These are phyloP conservation scores for Blastobotrys americana DNA, from an alignment of 805 yeast species.

Conservation along the genomic window DNA sequence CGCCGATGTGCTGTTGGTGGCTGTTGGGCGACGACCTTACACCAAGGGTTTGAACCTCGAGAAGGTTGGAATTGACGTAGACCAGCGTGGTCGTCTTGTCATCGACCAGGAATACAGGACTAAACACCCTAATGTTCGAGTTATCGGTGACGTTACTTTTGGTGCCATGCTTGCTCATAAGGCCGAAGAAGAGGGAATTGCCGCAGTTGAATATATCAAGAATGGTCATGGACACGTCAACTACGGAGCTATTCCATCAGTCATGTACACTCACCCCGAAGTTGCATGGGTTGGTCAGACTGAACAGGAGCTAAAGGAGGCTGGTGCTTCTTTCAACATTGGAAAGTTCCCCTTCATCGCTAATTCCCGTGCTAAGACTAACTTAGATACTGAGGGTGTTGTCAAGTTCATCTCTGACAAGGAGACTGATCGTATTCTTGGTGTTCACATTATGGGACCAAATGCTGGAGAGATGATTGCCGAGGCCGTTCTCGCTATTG, in stretches of 20 bases:
- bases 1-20: constrained; percentile 90
- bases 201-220: constrained; percentile 93
- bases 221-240: constrained; percentile 95
- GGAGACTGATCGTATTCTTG: constrained; percentile 92
- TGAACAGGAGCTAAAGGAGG: constrained; percentile 89
- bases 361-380: constrained; percentile 98
- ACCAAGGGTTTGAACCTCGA: constrained; percentile 85
- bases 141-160: constrained; percentile 96
- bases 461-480: constrained; percentile 99
- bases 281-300: constrained; percentile 99
- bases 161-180: constrained; percentile 99
- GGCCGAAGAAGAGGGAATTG: constrained; percentile 99
- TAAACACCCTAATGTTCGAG: constrained; percentile 87
- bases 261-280: constrained; percentile 99
- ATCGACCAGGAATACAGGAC: constrained; percentile 92
- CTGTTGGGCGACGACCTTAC: constrained; percentile 98
- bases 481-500: constrained; percentile 95
- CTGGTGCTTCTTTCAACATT: constrained; percentile 82
- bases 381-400: constrained; percentile 93
- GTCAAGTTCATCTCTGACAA: constrained; percentile 95
- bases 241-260: constrained; percentile 96
- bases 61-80: constrained; percentile 80
- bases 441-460: constrained; percentile 95
- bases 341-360: constrained; percentile 99
- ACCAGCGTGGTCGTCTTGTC: constrained; percentile 86